phyloP scores from a whole-genome alignment of 2,329 filamentous ascomycete genomes.

The Albifimbria verrucaria region DNA sequence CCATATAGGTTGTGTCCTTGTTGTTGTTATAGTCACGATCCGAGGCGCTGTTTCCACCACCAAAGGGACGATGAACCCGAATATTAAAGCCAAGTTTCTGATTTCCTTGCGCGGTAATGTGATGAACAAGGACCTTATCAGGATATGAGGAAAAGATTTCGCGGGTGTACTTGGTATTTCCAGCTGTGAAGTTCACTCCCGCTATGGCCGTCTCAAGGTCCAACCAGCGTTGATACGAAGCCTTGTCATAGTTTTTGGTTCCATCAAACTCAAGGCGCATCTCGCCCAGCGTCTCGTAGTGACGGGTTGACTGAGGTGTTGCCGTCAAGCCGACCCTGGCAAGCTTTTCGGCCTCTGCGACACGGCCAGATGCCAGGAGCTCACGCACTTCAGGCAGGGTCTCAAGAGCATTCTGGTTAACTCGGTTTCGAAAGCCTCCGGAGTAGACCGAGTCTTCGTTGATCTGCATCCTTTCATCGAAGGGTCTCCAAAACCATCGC shows the following conservation, averaged over 20 bases:
- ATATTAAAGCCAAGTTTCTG: constrained; percentile 2
- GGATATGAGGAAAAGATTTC: constrained; percentile 3
- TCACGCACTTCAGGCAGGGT: background rate
- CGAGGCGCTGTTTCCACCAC: constrained; percentile 1
- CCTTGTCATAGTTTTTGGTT: background rate
- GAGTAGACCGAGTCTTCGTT: constrained; percentile 3
- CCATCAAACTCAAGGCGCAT: constrained; percentile 2
- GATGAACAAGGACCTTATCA: constrained; percentile 3
- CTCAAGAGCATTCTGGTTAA: constrained; percentile 3
- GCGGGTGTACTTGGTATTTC: background rate
- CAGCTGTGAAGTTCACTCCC: constrained; percentile 1
- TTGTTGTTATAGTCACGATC: constrained; percentile 1
- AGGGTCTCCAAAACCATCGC: constrained; percentile 3
- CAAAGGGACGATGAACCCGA: constrained; percentile 1
- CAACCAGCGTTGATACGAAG: background rate
- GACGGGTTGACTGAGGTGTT: constrained; percentile 2
- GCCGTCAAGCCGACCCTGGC: constrained; percentile 2
- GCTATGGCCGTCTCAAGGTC: constrained; percentile 2
- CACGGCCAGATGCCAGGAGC: background rate
- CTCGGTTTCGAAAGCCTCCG: background rate
- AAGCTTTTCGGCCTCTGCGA: background rate
- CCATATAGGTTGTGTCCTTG: constrained; percentile 2
- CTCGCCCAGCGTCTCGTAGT: constrained; percentile 4
- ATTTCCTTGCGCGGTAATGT: background rate
- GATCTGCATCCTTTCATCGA: constrained; percentile 2